Conservation (phyloP, 2,329 filamentous ascomycete genomes). For the Alternaria conjuncta region DNA sequence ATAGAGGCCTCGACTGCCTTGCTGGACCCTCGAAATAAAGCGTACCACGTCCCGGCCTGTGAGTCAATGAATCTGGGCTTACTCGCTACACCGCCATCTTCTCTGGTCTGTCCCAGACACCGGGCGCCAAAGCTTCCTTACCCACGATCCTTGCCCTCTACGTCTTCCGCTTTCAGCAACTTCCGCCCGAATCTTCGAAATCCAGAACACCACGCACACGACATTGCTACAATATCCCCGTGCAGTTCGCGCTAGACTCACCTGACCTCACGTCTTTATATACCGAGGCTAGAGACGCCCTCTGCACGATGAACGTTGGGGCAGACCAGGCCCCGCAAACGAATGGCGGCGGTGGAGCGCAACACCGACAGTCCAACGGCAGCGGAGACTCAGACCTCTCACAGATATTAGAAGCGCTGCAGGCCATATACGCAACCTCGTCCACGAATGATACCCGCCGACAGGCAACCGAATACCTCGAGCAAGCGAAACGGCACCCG, state of each 20-base stretch:
- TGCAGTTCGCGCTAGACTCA: background rate
- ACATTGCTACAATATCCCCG: background rate
- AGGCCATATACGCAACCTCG: constrained; percentile 82
- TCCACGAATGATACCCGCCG: constrained; percentile 82
- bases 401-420: constrained; percentile 81
- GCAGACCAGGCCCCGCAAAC: constrained; percentile 35
- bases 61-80: constrained; percentile 7
- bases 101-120: constrained; percentile 15
- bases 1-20: background rate
- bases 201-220: background rate
- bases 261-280: background rate
- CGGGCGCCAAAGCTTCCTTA: constrained; percentile 23
- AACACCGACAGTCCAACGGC: constrained; percentile 26
- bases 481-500: constrained; percentile 78
- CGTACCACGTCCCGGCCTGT: background rate
- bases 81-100: constrained; percentile 25
- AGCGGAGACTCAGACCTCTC: constrained; percentile 54
- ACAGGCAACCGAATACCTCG: constrained; percentile 84
- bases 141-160: constrained; percentile 13
- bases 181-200: background rate
- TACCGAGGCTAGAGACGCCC: constrained; percentile 14
- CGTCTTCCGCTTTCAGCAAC: constrained; percentile 18
- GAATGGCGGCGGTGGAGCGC: constrained; percentile 14
- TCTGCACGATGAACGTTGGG: constrained; percentile 42
- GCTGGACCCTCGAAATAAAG: background rate